These are phyloP conservation scores for Pseudogymnoascus sp. DNA, from an alignment of 2,329 filamentous ascomycete genomes.

Conservation along the genomic window DNA sequence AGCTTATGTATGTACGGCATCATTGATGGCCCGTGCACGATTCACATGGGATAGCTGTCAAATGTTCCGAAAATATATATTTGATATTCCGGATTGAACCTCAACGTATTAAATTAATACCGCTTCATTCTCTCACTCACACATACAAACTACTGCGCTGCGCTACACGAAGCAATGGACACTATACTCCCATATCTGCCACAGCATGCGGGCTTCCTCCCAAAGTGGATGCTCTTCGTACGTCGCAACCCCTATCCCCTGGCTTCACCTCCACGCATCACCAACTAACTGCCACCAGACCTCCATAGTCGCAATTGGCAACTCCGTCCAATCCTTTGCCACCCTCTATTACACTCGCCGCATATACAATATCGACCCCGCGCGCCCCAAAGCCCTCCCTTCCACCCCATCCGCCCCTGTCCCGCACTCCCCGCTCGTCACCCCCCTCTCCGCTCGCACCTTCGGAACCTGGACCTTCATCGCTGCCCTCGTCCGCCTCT, in stretches of 20 bases:
- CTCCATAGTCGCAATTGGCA: constrained; percentile 72
- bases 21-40: background rate
- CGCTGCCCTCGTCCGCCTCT: constrained; percentile 50
- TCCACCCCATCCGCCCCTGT: constrained; percentile 38
- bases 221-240: constrained; percentile 61
- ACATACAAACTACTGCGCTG: background rate
- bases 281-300: constrained; percentile 46
- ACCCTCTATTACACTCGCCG: constrained; percentile 78
- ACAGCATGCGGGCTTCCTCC: constrained; percentile 43
- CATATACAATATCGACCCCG: constrained; percentile 64
- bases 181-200: constrained; percentile 14
- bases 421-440: constrained; percentile 45
- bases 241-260: constrained; percentile 16
- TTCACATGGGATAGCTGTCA: background rate
- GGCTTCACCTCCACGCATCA: background rate
- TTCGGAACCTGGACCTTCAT: constrained; percentile 64
- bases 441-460: constrained; percentile 66
- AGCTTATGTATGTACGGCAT: constrained; percentile 2
- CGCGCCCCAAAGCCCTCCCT: constrained; percentile 21
- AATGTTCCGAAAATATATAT: background rate
- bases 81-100: background rate
- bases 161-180: background rate
- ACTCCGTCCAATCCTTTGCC: constrained; percentile 75
- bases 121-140: background rate
- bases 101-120: background rate